Percentiles rank a stretch among this genome's conserved stretches.
These are phyloP conservation scores for Paraphaeosphaeria minitans DNA, from an alignment of 2,329 filamentous ascomycete genomes.

Conservation along the genomic window DNA sequence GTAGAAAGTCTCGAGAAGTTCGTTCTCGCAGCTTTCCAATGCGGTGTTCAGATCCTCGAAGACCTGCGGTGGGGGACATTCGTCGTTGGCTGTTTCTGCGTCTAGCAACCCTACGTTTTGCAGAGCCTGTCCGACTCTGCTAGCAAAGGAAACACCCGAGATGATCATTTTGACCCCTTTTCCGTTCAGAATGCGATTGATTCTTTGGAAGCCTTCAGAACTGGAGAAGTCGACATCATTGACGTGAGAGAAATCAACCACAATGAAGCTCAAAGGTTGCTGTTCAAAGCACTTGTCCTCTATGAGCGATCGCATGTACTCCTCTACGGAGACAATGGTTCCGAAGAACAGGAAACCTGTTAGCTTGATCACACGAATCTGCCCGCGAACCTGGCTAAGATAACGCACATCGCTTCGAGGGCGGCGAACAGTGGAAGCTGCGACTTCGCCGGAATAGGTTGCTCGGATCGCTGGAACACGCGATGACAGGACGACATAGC, in stretches of 20 bases:
- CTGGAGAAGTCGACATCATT: conserved; percentile 95
- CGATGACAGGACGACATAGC: conserved; percentile 89
- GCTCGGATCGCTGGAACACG: conserved; percentile 86
- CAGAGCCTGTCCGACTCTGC: conserved; percentile 76
- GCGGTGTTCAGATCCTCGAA: conserved; percentile 92
- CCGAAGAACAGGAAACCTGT: conserved; percentile 98
- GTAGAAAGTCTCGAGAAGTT: conserved; percentile 72
- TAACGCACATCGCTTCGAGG: conserved; percentile 90
- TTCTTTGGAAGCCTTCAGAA: conserved; percentile 90
- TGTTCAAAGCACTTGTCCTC: conserved; percentile 79
- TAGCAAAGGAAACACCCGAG: conserved; percentile 78
- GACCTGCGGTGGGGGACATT: conserved; percentile 60
- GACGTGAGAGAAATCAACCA: conserved; percentile 88
- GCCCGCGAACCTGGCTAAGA: conserved; percentile 79
- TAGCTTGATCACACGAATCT: conserved; percentile 90
- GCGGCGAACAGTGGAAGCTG: conserved; percentile 88
- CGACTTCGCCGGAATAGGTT: conserved; percentile 86
- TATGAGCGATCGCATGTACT: conserved; percentile 79
- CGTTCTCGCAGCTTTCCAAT: conserved; percentile 92
- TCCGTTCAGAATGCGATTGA: conserved; percentile 80
- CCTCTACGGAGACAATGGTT: conserved; percentile 93
- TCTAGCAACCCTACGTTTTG: conserved; percentile 82
- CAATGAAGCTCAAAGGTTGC: conserved; percentile 83
- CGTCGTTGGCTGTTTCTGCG: conserved; percentile 70
- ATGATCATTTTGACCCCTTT: conserved; percentile 81